Conservation (phyloP, 2,329 filamentous ascomycete species). For the Aspergillus udagawae region DNA sequence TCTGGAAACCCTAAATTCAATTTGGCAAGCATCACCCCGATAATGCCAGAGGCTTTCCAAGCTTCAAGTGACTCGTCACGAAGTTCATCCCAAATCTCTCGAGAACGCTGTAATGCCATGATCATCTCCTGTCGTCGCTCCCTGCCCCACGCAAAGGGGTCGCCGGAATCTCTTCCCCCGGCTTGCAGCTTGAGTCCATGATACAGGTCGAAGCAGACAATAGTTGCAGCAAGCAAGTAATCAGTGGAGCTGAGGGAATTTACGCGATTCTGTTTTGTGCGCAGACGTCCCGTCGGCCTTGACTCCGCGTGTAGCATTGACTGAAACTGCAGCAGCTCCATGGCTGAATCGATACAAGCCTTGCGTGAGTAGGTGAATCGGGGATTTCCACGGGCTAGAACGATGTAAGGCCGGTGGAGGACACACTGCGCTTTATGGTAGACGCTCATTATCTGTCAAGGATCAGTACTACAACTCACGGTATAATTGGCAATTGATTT, state of each 20-base stretch:
- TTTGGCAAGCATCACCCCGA: slow-evolving; percentile 82
- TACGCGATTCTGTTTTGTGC: slow-evolving; percentile 73
- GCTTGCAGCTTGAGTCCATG: slow-evolving; percentile 44
- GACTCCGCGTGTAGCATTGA: slow-evolving; percentile 71
- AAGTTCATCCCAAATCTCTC: slow-evolving; percentile 74
- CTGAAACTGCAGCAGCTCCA: slow-evolving; percentile 76
- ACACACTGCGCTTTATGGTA: slow-evolving; percentile 87
- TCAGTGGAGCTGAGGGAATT: slow-evolving; percentile 77
- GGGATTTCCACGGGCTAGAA: slow-evolving; percentile 70
- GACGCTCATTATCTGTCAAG: slow-evolving; percentile 62
- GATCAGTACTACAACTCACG: slow-evolving; percentile 7
- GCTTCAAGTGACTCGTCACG: slow-evolving; percentile 80
- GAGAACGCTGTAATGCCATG: slow-evolving; percentile 65
- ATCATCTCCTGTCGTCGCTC: slow-evolving; percentile 69
- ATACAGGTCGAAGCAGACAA: slow-evolving; percentile 78
- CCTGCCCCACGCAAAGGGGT: slow-evolving; percentile 45
- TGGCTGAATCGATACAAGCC: slow-evolving; percentile 78
- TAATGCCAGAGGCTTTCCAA: slow-evolving; percentile 74
- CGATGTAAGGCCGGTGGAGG: slow-evolving; percentile 81
- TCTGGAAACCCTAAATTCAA: slow-evolving; percentile 47
- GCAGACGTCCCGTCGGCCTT: slow-evolving; percentile 65
- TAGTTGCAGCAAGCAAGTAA: slow-evolving; percentile 80
- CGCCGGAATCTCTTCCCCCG: slow-evolving; percentile 31
- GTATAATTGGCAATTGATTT: slow-evolving; percentile 8
- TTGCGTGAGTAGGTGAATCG: slow-evolving; percentile 80